A percentile compares a stretch with the other conserved stretches of the same genome.
Conservation (phyloP, 2,329 filamentous ascomycete genomes). For the Cladosporium velox region DNA sequence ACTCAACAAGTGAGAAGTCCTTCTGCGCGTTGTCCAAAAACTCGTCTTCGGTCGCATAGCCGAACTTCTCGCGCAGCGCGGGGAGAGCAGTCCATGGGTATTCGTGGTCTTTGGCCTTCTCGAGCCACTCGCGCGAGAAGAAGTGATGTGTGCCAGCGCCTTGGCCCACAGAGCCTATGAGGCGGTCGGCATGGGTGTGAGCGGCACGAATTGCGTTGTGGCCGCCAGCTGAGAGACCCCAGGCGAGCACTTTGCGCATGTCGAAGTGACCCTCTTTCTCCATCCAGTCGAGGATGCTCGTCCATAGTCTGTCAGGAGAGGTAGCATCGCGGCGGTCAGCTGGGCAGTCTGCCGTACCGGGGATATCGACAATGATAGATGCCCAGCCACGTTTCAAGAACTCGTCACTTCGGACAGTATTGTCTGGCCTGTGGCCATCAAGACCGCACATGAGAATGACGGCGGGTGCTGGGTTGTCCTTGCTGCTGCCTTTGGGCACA, state of each 20-base stretch:
- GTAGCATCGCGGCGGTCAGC: conserved; percentile 62
- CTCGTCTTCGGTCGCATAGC: conserved; percentile 58
- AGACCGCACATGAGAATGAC: conserved; percentile 63
- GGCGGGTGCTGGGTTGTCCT: conserved; percentile 43
- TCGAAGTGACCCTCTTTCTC: conserved; percentile 54
- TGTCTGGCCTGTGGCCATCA: conserved; percentile 65
- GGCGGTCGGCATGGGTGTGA: conserved; percentile 60
- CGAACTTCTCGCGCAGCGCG: conserved; percentile 62
- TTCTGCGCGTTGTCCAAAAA: conserved; percentile 58
- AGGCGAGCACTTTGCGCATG: conserved; percentile 56
- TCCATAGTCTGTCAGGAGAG: conserved; percentile 63
- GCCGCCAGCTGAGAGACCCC: conserved; percentile 57
- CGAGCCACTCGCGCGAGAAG: conserved; percentile 61
- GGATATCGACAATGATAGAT: conserved; percentile 62
- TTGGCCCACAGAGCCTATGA: conserved; percentile 62
- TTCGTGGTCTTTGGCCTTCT: conserved; percentile 64
- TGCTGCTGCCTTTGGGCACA: conserved; percentile 36
- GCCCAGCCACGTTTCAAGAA: conserved; percentile 66
- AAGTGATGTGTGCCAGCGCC: conserved; percentile 66
- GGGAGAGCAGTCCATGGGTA: conserved; percentile 46
- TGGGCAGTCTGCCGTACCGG: conserved; percentile 68
- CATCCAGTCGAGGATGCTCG: conserved; percentile 64
- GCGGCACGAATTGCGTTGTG: conserved; percentile 68
- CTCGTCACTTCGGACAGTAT: conserved; percentile 61
- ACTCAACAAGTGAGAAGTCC: conserved; percentile 64